Evolutionary conservation across 768 basidiomycete species (phyloP).

Genomic region (Crepidotus variabilis): DNA sequence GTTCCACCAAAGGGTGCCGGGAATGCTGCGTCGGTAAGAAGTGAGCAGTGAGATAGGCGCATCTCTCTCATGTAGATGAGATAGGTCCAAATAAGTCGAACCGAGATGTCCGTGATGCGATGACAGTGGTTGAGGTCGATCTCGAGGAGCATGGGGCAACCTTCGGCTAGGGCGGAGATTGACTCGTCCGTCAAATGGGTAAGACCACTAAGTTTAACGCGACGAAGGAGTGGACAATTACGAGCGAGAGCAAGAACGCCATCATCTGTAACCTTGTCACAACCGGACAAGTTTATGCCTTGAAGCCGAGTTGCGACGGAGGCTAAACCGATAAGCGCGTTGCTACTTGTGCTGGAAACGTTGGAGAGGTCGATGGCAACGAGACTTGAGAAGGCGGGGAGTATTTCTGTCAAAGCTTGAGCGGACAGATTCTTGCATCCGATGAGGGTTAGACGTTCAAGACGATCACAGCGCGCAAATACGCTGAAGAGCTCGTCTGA

Average conservation of each 20-base stretch:
- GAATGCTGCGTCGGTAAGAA: constrained; percentile 83
- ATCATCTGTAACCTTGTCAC: constrained; percentile 73
- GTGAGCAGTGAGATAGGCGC: constrained; percentile 73
- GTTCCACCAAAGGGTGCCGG: constrained; percentile 59
- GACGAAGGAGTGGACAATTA: constrained; percentile 72
- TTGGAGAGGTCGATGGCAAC: constrained; percentile 84
- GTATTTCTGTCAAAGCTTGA: constrained; percentile 55
- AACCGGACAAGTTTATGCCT: constrained; percentile 88
- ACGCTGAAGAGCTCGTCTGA: constrained; percentile 70
- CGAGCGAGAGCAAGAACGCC: constrained; percentile 75
- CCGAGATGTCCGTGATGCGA: constrained; percentile 68
- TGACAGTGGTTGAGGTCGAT: constrained; percentile 89
- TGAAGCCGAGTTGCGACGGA: constrained; percentile 70
- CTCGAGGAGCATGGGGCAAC: constrained; percentile 86
- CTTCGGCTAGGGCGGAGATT: constrained; percentile 70
- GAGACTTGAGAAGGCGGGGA: constrained; percentile 70
- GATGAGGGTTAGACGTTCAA: constrained; percentile 87
- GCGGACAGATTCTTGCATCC: constrained; percentile 70
- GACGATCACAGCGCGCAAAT: constrained; percentile 69
- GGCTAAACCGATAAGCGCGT: constrained; percentile 69
- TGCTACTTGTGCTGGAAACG: constrained; percentile 65
- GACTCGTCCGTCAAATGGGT: constrained; percentile 72
- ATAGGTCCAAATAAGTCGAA: constrained; percentile 82
- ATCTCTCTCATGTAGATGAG: constrained; percentile 88
- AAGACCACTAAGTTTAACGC: constrained; percentile 86